Base-by-base conservation (phyloP, 306 rosid species). In the Trifolium repens region DNA sequence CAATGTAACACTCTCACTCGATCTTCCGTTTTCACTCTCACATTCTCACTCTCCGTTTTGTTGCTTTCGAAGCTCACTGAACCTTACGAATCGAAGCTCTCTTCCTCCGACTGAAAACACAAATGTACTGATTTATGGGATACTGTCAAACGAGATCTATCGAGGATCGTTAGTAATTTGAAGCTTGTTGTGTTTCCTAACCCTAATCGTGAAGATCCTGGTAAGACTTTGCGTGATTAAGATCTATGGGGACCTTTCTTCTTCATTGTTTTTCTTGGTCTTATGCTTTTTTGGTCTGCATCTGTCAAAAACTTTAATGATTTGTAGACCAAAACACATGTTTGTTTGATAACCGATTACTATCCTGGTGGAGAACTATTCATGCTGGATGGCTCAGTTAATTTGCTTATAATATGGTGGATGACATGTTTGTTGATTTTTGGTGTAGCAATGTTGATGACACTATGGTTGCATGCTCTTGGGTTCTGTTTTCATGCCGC, bases 171-270 rank as follows among this genome's bases (percentile, higher is more conserved):
- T 3, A 94, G 91, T 77, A 94, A 94, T 84, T 81, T 94, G 73
- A 94, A 94, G 90, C 93, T 92, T 11, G 99, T 94, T 1, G 99
- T 94, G n/a, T 94, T 94, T 22, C 97, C 99, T 2, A 94, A 94
- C 61, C 99, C 99, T 2, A 89, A 57, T 22, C 96, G 99, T 17
- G 99, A 92, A 63, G 99, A 94, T 73, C 99, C 99, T 0, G 99
- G 99, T 16, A 94, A 92, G 89, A 96, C 99, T 4, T 65, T 94
- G 67, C 71, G 97, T 72, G 99, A 94, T 86, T 94, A 97, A 97
- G 99, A 94, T 89, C 99, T 94, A 0, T 90, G 99, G 99, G 99
- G 98, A 0, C 99, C 99, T 0, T 96, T 96, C 90, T 96, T 96
- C 88, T 96, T 96, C 85, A 96, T 96, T 58, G 97, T 96, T 37